Evolutionary conservation across 306 rosid genomes (phyloP).

Genomic region (Gastrolobium villosum): DNA sequence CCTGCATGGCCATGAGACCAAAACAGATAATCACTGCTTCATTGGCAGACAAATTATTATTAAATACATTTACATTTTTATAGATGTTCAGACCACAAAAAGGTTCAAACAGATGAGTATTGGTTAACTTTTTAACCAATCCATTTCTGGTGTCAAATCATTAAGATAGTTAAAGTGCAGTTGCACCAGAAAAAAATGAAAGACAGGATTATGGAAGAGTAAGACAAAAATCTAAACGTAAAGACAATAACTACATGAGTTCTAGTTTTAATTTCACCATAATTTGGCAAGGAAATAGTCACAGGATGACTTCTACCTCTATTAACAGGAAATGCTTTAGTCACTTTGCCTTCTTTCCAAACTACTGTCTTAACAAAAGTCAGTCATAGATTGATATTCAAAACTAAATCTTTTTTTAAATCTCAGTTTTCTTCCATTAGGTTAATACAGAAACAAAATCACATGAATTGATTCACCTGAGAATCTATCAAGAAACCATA

Average conservation of each 20-base stretch:
- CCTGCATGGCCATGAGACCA: slow-evolving; percentile 59
- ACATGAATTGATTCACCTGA: not conserved
- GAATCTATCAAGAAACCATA: slow-evolving; percentile 13
- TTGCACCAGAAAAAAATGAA: not conserved
- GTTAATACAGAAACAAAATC: slow-evolving; percentile 11
- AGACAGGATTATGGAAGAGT: not conserved
- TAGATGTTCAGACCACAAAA: slow-evolving; percentile 23
- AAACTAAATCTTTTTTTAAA: not conserved
- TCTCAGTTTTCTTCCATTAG: slow-evolving; percentile 28
- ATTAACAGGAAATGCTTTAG: slow-evolving; percentile 9
- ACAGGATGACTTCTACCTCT: slow-evolving; percentile 6
- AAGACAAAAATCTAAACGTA: not conserved
- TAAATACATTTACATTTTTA: slow-evolving; percentile 4
- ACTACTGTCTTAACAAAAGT: not conserved
- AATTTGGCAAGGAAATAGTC: not conserved
- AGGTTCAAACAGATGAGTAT: slow-evolving; percentile 10
- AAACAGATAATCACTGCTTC: slow-evolving; percentile 27
- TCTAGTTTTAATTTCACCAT: slow-evolving; percentile 13
- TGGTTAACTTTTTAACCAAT: slow-evolving; percentile 2
- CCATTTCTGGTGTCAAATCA: slow-evolving; percentile 20
- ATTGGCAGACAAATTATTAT: slow-evolving; percentile 4
- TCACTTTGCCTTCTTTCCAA: not conserved
- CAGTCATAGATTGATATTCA: slow-evolving; percentile 2
- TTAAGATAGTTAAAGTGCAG: slow-evolving; percentile 1
- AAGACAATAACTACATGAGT: slow-evolving; percentile 14